A percentile compares a stretch with the other conserved stretches of the same genome.
phyloP scores from a whole-genome alignment of 2,329 filamentous ascomycete genomes.

The Trichoderma lentiforme region DNA sequence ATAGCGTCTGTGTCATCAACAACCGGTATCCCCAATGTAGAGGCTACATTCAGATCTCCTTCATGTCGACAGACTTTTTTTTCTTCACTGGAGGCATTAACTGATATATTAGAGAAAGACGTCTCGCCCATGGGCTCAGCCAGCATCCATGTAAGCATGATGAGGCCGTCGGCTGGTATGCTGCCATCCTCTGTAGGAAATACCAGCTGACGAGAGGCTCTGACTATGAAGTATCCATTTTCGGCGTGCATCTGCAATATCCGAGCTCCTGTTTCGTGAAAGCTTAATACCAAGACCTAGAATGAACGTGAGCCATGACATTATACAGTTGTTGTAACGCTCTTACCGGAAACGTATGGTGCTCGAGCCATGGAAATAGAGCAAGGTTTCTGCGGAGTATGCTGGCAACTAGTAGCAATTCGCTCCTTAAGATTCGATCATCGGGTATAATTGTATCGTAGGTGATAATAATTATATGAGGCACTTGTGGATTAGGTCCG shows the following conservation, averaged over 20 bases:
- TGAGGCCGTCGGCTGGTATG: neutral
- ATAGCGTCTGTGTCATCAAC: neutral
- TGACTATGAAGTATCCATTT: neutral
- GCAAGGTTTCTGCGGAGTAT: neutral
- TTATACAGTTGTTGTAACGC: neutral
- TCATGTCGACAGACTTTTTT: neutral
- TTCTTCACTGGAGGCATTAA: neutral
- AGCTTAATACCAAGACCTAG: neutral
- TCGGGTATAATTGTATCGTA: neutral
- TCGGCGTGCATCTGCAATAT: neutral
- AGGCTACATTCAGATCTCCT: neutral
- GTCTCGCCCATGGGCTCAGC: neutral
- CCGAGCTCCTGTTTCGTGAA: neutral
- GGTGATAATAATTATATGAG: neutral
- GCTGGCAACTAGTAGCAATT: neutral
- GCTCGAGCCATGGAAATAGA: neutral
- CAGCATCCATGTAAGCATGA: neutral
- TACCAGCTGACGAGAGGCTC: neutral
- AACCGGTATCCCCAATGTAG: neutral
- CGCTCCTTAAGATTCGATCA: neutral
- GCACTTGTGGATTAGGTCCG: neutral
- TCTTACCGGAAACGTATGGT: neutral
- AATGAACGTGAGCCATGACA: neutral
- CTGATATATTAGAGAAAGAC: neutral
- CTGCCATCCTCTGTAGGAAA: neutral